Percentiles rank a stretch among this genome's conserved stretches.
These are phyloP conservation scores for Phytophthora boehmeriae DNA, from an alignment of 352 stramenopile genomes.

Conservation along the genomic window DNA sequence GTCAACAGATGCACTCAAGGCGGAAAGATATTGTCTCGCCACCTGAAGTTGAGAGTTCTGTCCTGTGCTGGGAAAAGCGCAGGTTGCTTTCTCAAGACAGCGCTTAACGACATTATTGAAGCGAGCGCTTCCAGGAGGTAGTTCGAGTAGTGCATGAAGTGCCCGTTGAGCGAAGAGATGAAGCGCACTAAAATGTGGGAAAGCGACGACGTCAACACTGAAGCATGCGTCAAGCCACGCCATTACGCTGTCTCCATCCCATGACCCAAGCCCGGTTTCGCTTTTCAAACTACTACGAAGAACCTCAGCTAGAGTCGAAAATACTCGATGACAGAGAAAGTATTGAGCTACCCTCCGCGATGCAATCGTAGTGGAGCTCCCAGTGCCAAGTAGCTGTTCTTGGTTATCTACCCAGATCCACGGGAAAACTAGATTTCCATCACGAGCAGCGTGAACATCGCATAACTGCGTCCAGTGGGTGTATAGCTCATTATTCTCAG, in stretches of 20 bases:
- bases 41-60: conserved; percentile 16
- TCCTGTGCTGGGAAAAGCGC: conserved; percentile 12
- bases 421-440: conserved; percentile 30
- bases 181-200: conserved; percentile 51
- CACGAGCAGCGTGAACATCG: conserved; percentile 47
- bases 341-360: conserved; percentile 31
- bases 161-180: conserved; percentile 45
- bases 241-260: conserved; percentile 20
- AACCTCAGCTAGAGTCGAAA: conserved; percentile 31
- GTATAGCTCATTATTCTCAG: conserved; percentile 21
- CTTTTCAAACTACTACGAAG: conserved; percentile 26
- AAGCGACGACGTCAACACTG: conserved; percentile 32
- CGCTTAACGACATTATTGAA: conserved; percentile 27
- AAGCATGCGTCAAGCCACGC: conserved; percentile 75
- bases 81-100: conserved; percentile 33
- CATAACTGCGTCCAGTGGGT: conserved; percentile 48
- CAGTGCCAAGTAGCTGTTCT: conserved; percentile 7
- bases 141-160: conserved; percentile 36
- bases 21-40: conserved; percentile 32
- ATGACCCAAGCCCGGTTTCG: conserved; percentile 8
- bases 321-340: conserved; percentile 34
- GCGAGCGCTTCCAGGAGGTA: conserved; percentile 19
- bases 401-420: conserved; percentile 61
- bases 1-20: conserved; percentile 24
- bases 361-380: neutral